A percentile compares a stretch with the other conserved stretches of the same genome.
phyloP scores from a whole-genome alignment of 164 flowering plant genomes.

The Tetrastigma voinierianum region DNA sequence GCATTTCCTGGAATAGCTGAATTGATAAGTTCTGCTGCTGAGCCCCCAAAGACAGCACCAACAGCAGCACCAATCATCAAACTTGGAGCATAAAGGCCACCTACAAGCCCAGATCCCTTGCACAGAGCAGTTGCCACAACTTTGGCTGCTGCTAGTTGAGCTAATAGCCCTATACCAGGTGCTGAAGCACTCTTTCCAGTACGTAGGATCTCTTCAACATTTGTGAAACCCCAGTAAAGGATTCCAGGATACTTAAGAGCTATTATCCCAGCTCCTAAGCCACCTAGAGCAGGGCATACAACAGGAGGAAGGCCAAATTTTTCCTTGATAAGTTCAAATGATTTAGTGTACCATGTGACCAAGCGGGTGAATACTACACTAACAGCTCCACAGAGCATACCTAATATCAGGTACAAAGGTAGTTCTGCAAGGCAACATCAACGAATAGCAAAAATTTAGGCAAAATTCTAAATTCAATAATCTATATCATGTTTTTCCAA shows the following conservation, averaged over 20 bases:
- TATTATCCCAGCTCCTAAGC: slow-evolving; percentile 93
- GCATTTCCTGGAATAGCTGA: slow-evolving; percentile 95
- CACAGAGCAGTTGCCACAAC: slow-evolving; percentile 97
- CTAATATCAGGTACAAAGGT: slow-evolving; percentile 89
- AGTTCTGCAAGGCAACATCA: slow-evolving; percentile 59
- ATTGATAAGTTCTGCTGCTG: slow-evolving; percentile 87
- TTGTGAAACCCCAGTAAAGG: slow-evolving; percentile 97
- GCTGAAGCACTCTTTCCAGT: slow-evolving; percentile 98
- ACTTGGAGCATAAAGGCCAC: slow-evolving; percentile 99
- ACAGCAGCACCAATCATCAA: slow-evolving; percentile 99
- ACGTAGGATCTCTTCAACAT: slow-evolving; percentile 95
- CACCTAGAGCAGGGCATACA: slow-evolving; percentile 95
- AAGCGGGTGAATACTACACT: slow-evolving; percentile 89
- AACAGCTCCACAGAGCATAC: slow-evolving; percentile 97
- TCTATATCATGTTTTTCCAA: too few species aligned
- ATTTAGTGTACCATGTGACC: slow-evolving; percentile 78
- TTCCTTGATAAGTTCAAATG: slow-evolving; percentile 73
- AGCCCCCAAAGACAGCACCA: slow-evolving; percentile 99
- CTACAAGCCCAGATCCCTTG: slow-evolving; percentile 98
- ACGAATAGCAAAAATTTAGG: background rate
- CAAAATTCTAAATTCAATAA: too few species aligned
- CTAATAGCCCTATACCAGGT: slow-evolving; percentile 91
- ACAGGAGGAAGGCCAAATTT: slow-evolving; percentile 77
- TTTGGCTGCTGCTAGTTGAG: slow-evolving; percentile 91
- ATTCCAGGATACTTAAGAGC: slow-evolving; percentile 97